These are phyloP conservation scores for Cronartium quercuum DNA, from an alignment of 1,284 basidiomycete genomes.

Conservation along the genomic window DNA sequence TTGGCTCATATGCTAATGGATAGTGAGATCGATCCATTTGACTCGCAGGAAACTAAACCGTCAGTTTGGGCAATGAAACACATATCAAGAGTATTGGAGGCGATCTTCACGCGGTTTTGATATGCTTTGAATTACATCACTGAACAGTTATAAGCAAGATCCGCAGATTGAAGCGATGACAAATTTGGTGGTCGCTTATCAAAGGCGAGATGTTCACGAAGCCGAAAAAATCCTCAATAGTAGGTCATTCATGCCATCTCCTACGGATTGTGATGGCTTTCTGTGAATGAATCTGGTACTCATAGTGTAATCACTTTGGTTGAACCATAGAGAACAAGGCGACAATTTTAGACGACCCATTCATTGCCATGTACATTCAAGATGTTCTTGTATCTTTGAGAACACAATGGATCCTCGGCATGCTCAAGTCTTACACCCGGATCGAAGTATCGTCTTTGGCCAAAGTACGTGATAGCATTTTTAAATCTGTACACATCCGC, in stretches of 20 bases:
- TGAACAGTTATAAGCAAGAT: conserved; percentile 80
- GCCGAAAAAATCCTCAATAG: conserved; percentile 91
- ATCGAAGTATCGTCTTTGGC: conserved; percentile 44
- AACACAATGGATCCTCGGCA: conserved; percentile 48
- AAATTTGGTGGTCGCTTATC: conserved; percentile 89
- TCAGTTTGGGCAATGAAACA: conserved; percentile 52
- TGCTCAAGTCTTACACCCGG: conserved; percentile 47
- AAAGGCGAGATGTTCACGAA: conserved; percentile 86
- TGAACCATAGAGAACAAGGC: conserved; percentile 43
- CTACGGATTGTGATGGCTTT: neutral
- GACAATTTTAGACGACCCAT: conserved; percentile 47
- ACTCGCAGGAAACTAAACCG: conserved; percentile 98
- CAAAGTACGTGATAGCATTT: conserved; percentile 9
- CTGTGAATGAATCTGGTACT: neutral
- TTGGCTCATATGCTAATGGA: conserved; percentile 97
- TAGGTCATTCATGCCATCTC: conserved; percentile 47
- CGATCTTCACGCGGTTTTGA: neutral
- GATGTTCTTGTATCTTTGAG: conserved; percentile 47
- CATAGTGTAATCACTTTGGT: neutral
- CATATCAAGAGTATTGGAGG: neutral
- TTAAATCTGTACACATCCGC: neutral
- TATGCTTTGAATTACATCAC: neutral
- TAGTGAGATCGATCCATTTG: conserved; percentile 97
- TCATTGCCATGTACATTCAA: conserved; percentile 48
- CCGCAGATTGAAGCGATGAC: conserved; percentile 98